Base-by-base conservation (phyloP, 2,329 filamentous ascomycete genomes). In the Neonectria magnoliae region DNA sequence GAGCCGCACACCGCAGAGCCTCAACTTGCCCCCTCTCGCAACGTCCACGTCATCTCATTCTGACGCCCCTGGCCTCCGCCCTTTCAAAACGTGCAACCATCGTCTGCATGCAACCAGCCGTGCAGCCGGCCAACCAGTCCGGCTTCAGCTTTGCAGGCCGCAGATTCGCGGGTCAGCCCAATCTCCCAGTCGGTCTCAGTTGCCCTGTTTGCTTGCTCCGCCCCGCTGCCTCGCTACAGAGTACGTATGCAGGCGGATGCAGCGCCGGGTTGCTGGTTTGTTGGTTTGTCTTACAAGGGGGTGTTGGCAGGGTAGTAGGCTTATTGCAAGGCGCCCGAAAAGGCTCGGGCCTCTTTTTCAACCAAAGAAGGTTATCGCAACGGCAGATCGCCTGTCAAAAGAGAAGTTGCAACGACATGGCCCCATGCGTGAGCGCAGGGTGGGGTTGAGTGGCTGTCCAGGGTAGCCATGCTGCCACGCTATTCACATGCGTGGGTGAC, bases 1-100 rank as follows among this genome's bases (percentile, higher is more conserved):
- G 51, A 54, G 51, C 51, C 51, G 42, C 51, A 54, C 16, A 5
- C n/a, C 33, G 14, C 51, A 38, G 31, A 54, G 38, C 33, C 38
- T 42, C 51, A 54, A 13, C 48, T 51, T 5, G 2, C 11, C 27
- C 33, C n/a, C 14, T 4, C 33, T 29, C 51, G 20, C 18, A 54
- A 41, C 20, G 9, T 29, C 25, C 51, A 51, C n/a, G 48, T 51
- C 48, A 51, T 36, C 48, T n/a, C 29, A 11, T 29, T 42, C 38
- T 42, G 4, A 11, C 36, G 14, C 36, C 36, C 36, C 29, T 29
- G 9, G 9, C 29, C 29, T 29, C 29, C 36, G 14, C 36, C 36
- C 36, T 16, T 38, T 13, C 36, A n/a, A 16, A 16, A 8, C 36
- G 36, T 38, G 16, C 27, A 27, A 22, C 47, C 47, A 18, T n/a